Conservation (phyloP, 371 early-diverging fungal genomes). For the Umbelopsis sp. region DNA sequence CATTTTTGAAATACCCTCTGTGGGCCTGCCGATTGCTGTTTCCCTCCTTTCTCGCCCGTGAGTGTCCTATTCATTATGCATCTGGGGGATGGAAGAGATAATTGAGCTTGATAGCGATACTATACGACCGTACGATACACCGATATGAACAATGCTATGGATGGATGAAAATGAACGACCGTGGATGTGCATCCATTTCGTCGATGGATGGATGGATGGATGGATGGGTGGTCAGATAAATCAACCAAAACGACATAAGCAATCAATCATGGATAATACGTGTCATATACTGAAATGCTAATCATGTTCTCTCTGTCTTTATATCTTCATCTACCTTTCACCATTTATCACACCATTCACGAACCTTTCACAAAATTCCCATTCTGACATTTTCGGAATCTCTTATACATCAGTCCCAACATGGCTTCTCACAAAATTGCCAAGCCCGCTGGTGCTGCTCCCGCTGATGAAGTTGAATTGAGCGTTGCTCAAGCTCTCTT, state of each 20-base stretch:
- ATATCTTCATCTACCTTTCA: not conserved
- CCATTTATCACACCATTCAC: not conserved
- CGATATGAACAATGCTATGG: not conserved
- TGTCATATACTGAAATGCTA: not conserved
- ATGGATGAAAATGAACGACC: slow-evolving; percentile 5
- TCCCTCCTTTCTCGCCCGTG: slow-evolving; percentile 15
- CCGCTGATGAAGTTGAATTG: slow-evolving; percentile 90
- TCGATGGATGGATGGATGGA: slow-evolving; percentile 25
- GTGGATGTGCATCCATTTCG: not conserved
- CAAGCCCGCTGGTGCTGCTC: slow-evolving; percentile 79
- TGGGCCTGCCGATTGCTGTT: no score
- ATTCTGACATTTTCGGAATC: not conserved
- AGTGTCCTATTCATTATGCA: slow-evolving; percentile 10
- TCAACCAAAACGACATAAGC: not conserved
- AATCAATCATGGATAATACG: not conserved
- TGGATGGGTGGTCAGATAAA: not conserved
- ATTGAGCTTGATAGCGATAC: not conserved
- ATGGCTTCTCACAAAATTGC: slow-evolving; percentile 71
- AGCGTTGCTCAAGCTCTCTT: slow-evolving; percentile 94
- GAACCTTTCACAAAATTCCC: not conserved
- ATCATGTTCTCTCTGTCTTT: not conserved
- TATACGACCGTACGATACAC: not conserved
- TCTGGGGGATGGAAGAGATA: not conserved
- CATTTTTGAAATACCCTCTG: no score
- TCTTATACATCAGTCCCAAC: slow-evolving; percentile 19